A percentile compares a stretch with the other conserved stretches of the same genome.
Evolutionary conservation across 2,329 filamentous ascomycete genomes (phyloP).

Genomic region (Emericellopsis atlantica): DNA sequence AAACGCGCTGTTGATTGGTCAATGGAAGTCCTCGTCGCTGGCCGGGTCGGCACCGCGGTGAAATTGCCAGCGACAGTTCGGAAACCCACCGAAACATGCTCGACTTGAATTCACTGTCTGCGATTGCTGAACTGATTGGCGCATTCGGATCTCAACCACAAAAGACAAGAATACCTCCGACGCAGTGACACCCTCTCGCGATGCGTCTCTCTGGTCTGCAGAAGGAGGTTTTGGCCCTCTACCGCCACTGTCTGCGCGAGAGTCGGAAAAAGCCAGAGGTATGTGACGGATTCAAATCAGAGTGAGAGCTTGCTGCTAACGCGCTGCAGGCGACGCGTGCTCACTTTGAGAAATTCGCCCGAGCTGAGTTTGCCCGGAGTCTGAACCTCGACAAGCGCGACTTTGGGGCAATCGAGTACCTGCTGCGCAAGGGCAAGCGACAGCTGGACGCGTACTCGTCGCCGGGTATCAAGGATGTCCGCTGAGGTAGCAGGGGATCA

Average conservation of each 20-base stretch:
- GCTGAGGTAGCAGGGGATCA: constrained; percentile 11
- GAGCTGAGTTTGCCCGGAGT: constrained; percentile 60
- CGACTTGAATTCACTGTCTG: no score
- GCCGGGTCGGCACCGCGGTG: no score
- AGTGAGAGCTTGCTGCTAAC: background rate
- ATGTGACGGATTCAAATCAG: constrained; percentile 5
- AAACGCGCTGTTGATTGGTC: no score
- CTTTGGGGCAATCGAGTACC: constrained; percentile 74
- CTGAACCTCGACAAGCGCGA: constrained; percentile 64
- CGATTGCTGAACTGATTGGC: no score
- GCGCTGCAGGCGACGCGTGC: constrained; percentile 34
- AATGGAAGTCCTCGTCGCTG: no score
- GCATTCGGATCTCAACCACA: no score
- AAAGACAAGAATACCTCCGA: background rate
- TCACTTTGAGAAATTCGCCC: constrained; percentile 50
- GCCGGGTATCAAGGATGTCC: constrained; percentile 67
- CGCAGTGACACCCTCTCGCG: background rate
- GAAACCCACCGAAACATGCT: no score
- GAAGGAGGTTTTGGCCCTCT: constrained; percentile 74
- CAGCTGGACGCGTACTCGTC: constrained; percentile 76
- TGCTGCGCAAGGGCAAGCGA: constrained; percentile 67
- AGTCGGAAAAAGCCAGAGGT: constrained; percentile 70
- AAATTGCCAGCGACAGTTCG: no score
- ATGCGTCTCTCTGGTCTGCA: constrained; percentile 71
- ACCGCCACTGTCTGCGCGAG: constrained; percentile 74